Percentiles rank a stretch among this genome's conserved stretches.
These are phyloP conservation scores for Colletotrichum eremochloae DNA, from an alignment of 2,329 filamentous ascomycete genomes.

Conservation along the genomic window DNA sequence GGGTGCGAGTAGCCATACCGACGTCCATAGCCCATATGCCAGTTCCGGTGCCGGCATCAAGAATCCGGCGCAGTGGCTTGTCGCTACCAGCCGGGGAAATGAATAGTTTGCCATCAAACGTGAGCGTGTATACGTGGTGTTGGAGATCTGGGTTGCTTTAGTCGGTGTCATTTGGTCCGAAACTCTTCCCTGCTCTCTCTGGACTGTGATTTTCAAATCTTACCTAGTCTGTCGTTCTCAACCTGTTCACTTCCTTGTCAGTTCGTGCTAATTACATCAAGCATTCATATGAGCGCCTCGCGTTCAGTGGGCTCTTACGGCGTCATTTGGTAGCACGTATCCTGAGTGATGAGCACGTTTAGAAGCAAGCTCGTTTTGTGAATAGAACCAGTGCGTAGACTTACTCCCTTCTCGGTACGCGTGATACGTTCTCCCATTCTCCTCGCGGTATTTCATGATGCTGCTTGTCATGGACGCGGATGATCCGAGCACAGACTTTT, in stretches of 20 bases:
- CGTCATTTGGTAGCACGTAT: conserved; percentile 48
- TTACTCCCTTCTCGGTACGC: conserved; percentile 48
- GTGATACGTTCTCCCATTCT: conserved; percentile 57
- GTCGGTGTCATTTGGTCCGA: no score
- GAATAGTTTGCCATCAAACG: conserved; percentile 46
- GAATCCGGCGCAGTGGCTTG: conserved; percentile 44
- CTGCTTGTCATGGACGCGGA: conserved; percentile 53
- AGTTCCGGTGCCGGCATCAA: conserved; percentile 65
- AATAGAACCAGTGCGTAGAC: not conserved
- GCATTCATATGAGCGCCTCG: not conserved
- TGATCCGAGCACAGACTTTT: conserved; percentile 43
- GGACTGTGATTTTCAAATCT: not conserved
- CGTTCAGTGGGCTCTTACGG: conserved; percentile 26
- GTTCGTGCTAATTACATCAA: not conserved
- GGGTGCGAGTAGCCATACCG: conserved; percentile 44
- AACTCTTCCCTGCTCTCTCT: no score
- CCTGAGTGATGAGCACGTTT: conserved; percentile 20
- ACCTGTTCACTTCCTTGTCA: conserved; percentile 18
- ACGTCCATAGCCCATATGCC: conserved; percentile 62
- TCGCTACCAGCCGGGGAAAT: conserved; percentile 42
- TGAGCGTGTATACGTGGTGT: conserved; percentile 47
- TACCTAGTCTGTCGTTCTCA: conserved; percentile 46
- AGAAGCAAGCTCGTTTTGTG: not conserved
- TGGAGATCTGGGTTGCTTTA: conserved; percentile 44
- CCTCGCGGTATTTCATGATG: conserved; percentile 54